Conservation (phyloP, 2,329 filamentous ascomycete species). For the Chaetothyriales sp. region DNA sequence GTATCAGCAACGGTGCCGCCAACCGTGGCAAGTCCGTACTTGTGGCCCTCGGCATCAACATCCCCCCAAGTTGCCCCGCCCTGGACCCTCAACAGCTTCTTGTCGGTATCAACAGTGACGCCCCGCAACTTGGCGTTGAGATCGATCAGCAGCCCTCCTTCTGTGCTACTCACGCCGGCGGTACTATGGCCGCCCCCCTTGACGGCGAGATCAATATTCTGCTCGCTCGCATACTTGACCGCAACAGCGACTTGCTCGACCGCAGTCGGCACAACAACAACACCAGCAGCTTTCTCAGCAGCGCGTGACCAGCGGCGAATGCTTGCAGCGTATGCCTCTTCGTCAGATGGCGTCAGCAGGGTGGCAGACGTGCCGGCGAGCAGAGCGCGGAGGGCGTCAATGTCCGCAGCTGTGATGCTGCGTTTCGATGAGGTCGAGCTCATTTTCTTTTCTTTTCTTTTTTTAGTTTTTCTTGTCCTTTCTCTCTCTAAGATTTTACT, state of each 20-base stretch:
- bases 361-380: conserved; percentile 12
- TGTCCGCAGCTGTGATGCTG: conserved; percentile 7
- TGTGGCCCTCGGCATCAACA: conserved; percentile 37
- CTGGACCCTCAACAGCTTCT: conserved; percentile 33
- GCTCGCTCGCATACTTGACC: conserved; percentile 30
- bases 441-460: conserved; percentile 4
- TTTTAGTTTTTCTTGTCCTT: background rate
- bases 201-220: conserved; percentile 37
- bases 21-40: conserved; percentile 41
- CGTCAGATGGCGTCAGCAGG: conserved; percentile 21
- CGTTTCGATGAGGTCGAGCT: conserved; percentile 9
- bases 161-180: conserved; percentile 34
- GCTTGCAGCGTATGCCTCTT: conserved; percentile 23
- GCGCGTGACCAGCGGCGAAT: conserved; percentile 26
- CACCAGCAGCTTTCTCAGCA: conserved; percentile 27
- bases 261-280: conserved; percentile 30
- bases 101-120: conserved; percentile 34
- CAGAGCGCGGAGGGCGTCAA: conserved; percentile 7
- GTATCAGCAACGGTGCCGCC: conserved; percentile 50
- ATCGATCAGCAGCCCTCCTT: conserved; percentile 42
- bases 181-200: conserved; percentile 44
- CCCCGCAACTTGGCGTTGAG: conserved; percentile 33
- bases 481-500: no score
- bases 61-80: conserved; percentile 41
- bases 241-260: conserved; percentile 28